Conservation (phyloP, 2,329 filamentous ascomycete genomes). For the Lecanicillium sp. region DNA sequence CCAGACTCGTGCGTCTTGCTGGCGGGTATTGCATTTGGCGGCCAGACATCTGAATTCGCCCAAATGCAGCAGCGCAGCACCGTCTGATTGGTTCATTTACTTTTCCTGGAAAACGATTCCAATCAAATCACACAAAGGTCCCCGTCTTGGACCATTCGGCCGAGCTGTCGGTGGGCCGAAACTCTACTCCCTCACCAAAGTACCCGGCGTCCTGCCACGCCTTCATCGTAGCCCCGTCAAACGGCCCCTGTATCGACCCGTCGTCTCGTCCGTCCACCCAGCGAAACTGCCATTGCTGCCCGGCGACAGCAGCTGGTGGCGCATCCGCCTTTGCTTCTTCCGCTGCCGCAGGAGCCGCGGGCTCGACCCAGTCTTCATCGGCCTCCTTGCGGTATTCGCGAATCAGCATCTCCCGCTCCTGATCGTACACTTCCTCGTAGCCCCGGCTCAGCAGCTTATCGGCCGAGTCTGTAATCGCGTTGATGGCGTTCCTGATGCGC, state of each 20-base stretch:
- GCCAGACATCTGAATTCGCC: too few species aligned
- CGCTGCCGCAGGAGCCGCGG: slow-evolving; percentile 24
- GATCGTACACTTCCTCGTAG: slow-evolving; percentile 84
- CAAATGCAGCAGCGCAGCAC: too few species aligned
- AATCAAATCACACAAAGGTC: slow-evolving; percentile 38
- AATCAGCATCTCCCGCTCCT: slow-evolving; percentile 74
- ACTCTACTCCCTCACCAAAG: slow-evolving; percentile 84
- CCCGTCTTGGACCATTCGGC: slow-evolving; percentile 44
- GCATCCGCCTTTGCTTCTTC: slow-evolving; percentile 9
- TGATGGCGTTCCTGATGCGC: slow-evolving; percentile 64
- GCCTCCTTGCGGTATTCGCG: slow-evolving; percentile 79
- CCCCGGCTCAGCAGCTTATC: slow-evolving; percentile 79
- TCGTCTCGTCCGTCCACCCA: slow-evolving; percentile 86
- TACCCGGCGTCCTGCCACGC: slow-evolving; percentile 90
- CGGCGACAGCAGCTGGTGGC: background rate
- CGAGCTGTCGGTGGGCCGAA: slow-evolving; percentile 51
- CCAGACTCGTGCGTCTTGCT: slow-evolving; percentile 2
- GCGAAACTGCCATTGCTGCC: slow-evolving; percentile 68
- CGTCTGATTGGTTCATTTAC: background rate
- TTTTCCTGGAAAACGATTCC: background rate
- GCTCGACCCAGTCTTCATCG: slow-evolving; percentile 71
- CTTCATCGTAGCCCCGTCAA: slow-evolving; percentile 76
- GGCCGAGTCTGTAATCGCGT: slow-evolving; percentile 80
- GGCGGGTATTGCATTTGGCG: too few species aligned
- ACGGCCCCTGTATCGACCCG: slow-evolving; percentile 75